phyloP scores from a whole-genome alignment of 2,329 filamentous ascomycete genomes.

The Atkinsonella texensis region DNA sequence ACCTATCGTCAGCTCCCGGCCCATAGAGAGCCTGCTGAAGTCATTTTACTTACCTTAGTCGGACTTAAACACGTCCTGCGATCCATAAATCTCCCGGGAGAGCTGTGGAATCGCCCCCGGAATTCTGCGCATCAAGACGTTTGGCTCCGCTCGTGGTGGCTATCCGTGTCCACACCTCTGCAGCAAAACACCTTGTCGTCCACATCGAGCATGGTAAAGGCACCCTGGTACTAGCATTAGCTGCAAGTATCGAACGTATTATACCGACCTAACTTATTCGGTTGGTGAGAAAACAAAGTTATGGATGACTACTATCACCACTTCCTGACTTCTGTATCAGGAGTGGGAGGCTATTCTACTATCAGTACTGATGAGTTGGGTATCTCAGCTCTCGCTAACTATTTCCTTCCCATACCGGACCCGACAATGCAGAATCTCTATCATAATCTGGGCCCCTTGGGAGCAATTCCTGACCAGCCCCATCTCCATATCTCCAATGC shows the following conservation, averaged over 20 bases:
- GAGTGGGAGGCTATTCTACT: constrained; percentile 26
- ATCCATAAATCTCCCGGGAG: constrained; percentile 2
- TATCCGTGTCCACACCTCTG: constrained; percentile 5
- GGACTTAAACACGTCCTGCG: neutral
- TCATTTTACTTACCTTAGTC: neutral
- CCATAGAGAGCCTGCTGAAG: neutral
- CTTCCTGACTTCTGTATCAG: constrained; percentile 41
- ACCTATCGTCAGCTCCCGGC: neutral
- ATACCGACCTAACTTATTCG: constrained; percentile 1
- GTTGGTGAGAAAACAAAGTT: constrained; percentile 1
- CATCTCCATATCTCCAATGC: constrained; percentile 35
- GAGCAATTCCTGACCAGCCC: constrained; percentile 37
- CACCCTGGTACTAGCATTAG: constrained; percentile 3
- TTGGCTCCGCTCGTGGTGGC: constrained; percentile 5
- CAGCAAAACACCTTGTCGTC: constrained; percentile 4
- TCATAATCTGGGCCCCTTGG: constrained; percentile 36
- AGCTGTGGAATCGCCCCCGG: constrained; percentile 6
- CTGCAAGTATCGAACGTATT: constrained; percentile 6
- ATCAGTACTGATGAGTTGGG: constrained; percentile 28
- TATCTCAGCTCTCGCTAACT: constrained; percentile 23
- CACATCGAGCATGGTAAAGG: constrained; percentile 5
- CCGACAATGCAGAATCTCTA: constrained; percentile 30
- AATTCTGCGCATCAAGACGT: constrained; percentile 4
- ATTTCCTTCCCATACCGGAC: constrained; percentile 16
- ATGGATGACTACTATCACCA: constrained; percentile 48